Evolutionary conservation across 345 rosid genomes (phyloP), one percentile per base, ranked within the genome.

Genomic region (Tarenaya hassleriana): DNA sequence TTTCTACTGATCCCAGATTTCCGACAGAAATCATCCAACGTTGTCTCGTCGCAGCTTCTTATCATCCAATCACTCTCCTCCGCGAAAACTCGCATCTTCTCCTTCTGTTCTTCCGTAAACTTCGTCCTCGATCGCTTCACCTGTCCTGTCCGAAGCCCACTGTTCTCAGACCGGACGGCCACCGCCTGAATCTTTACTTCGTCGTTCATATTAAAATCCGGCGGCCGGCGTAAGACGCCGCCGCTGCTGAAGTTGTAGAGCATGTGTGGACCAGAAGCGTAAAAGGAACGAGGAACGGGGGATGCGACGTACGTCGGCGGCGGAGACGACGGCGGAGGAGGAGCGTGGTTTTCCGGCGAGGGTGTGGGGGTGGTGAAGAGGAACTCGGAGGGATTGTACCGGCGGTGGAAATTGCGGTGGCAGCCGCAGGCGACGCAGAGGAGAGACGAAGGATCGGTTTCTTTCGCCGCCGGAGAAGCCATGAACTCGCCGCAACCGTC

Each of bases 401-500:
- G 90, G 52, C 87, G 94, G 82, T 87, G 94, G 77, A 87, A 87
- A 52, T 81, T 87, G 55, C 96, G 94, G 76, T 88, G 96, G 69
- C 96, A 88, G 35, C 94, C 94, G 31, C 96, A 88, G 16, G 96
- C 94, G 40, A 83, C 94, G 53, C 96, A 88, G 33, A 58, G 72
- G 37, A 84, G 67, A 12, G 85, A 79, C 31, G 70, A 38, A 15
- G 96, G 83, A 44, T 74, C 82, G 5, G 55, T 18, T 44, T 56
- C 57, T 14, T 55, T 20, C 1, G 77, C 63, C 7, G 59, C 37
- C 3, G 75, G 67, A 18, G 42, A 40, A 0, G 88, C 82, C 85
- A 88, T 76, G 66, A 82, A 88, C 75, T 88, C 96, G 8, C 96
- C 87, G 55, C 96, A 84, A 10, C 96, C 96, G 59, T 88, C 94